Conservation (phyloP, 257 asterid species). For the Lycium barbarum region DNA sequence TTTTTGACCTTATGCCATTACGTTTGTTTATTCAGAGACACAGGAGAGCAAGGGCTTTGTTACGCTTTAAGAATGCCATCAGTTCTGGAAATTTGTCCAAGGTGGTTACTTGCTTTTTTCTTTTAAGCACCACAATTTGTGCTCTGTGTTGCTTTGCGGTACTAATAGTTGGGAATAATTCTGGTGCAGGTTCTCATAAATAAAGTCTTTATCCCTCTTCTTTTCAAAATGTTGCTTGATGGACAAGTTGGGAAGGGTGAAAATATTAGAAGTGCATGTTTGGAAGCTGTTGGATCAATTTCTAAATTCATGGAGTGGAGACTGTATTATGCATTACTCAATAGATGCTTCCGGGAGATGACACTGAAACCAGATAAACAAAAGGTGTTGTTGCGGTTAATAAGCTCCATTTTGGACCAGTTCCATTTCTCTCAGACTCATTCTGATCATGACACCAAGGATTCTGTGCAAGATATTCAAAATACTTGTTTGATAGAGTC, state of each 20-base stretch:
- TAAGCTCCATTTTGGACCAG: constrained; percentile 73
- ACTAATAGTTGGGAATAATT: constrained; percentile 10
- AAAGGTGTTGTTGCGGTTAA: constrained; percentile 68
- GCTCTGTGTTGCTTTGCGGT: neutral
- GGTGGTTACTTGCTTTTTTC: constrained; percentile 48
- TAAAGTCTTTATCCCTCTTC: constrained; percentile 76
- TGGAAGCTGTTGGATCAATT: constrained; percentile 80
- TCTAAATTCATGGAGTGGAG: constrained; percentile 84
- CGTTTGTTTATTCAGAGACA: constrained; percentile 69
- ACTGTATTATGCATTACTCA: constrained; percentile 62
- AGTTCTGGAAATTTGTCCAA: constrained; percentile 60
- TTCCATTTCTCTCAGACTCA: constrained; percentile 67
- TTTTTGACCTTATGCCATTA: constrained; percentile 30
- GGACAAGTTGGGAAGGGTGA: constrained; percentile 86
- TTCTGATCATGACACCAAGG: constrained; percentile 43
- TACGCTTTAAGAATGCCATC: constrained; percentile 63
- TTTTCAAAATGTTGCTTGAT: constrained; percentile 75
- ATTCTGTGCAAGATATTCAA: constrained; percentile 48
- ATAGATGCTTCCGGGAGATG: constrained; percentile 79
- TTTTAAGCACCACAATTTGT: constrained; percentile 29
- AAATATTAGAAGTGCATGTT: constrained; percentile 76
- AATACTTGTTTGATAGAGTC: constrained; percentile 46
- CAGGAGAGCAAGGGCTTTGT: constrained; percentile 87
- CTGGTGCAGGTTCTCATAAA: constrained; percentile 66
- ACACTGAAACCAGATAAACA: constrained; percentile 72